Percentiles rank a stretch among this genome's conserved stretches.
Conservation (phyloP, 1,284 basidiomycete species). For the Sanghuangporus baumii region DNA sequence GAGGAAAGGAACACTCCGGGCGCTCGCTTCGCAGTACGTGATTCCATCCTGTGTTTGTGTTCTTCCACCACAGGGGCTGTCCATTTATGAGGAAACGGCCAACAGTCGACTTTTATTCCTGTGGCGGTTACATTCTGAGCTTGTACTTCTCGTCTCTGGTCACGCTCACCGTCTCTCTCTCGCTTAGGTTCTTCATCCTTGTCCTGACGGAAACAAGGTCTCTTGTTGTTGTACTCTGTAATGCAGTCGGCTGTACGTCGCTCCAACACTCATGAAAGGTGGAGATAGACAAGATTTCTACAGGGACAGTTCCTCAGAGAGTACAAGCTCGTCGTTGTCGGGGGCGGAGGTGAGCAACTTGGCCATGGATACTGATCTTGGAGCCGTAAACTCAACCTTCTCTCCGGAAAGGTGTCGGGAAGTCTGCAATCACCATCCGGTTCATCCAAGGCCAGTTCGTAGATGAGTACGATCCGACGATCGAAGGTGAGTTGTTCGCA, state of each 20-base stretch:
- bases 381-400: background rate
- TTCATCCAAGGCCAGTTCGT: constrained; percentile 98
- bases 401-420: constrained; percentile 74
- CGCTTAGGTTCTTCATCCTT: background rate
- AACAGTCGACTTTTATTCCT: background rate
- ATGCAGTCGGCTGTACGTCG: background rate
- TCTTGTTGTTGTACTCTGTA: too few relatives aligned
- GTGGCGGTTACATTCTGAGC: background rate
- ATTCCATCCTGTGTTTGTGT: too few relatives aligned
- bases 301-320: constrained; percentile 91
- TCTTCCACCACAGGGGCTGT: background rate
- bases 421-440: constrained; percentile 94
- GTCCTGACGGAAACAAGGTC: too few relatives aligned
- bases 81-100: background rate
- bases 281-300: background rate
- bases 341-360: constrained; percentile 80
- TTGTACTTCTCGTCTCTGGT: background rate
- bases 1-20: background rate
- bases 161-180: background rate
- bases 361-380: background rate
- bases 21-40: background rate
- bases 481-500: constrained; percentile 61
- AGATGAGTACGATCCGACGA: constrained; percentile 97
- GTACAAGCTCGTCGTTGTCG: constrained; percentile 96
- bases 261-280: background rate